Conservation (phyloP, 169 alveolate genomes). For the Theileria luwenshuni region DNA sequence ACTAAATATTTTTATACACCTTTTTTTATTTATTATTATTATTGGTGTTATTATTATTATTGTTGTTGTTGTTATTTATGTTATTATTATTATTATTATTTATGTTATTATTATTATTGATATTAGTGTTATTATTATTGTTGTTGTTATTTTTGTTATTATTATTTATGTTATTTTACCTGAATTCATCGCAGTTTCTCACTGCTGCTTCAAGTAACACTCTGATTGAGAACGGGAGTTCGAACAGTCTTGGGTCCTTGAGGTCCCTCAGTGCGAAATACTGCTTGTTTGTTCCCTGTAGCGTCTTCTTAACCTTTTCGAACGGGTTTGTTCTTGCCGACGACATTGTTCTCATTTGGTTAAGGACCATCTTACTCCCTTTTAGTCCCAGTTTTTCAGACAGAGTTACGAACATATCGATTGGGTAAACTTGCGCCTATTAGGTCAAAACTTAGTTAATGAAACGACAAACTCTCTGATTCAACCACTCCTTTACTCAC, state of each 20-base stretch:
- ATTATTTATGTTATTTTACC: constrained; percentile 9
- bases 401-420: constrained; percentile 9
- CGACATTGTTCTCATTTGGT: constrained; percentile 43
- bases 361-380: neutral
- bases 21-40: no score
- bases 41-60: no score
- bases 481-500: no score
- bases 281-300: constrained; percentile 54
- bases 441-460: no score
- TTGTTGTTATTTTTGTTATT: no score
- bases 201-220: constrained; percentile 92
- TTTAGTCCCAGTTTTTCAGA: constrained; percentile 20
- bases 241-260: constrained; percentile 71
- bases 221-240: constrained; percentile 90
- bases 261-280: constrained; percentile 66
- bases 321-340: constrained; percentile 57
- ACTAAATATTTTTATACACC: constrained; percentile 67
- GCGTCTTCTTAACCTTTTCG: constrained; percentile 41
- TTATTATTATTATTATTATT: no score
- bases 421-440: no score
- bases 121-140: no score
- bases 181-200: constrained; percentile 91
- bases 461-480: no score
- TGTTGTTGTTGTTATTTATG: no score
- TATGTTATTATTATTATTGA: no score